These are phyloP conservation scores for Boletus tylopilopsis DNA, from an alignment of 768 basidiomycete genomes.

Conservation along the genomic window DNA sequence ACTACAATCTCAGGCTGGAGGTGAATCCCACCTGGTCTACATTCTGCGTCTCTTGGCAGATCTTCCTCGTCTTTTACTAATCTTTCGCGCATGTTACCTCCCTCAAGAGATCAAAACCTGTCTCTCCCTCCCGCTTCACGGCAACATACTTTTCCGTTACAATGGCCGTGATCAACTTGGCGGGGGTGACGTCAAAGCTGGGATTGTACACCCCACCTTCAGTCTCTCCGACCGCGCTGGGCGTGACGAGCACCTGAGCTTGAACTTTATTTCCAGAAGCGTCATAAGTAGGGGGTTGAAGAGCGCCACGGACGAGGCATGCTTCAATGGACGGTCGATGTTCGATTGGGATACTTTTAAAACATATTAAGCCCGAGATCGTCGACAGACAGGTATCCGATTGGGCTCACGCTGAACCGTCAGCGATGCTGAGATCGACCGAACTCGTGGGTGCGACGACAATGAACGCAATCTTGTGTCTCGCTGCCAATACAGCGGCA, in stretches of 20 bases:
- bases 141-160: constrained; percentile 96
- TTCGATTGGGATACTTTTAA: constrained; percentile 80
- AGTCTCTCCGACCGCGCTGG: constrained; percentile 41
- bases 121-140: constrained; percentile 55
- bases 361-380: neutral
- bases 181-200: constrained; percentile 95
- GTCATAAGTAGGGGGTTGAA: constrained; percentile 49
- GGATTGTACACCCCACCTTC: constrained; percentile 70
- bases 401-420: constrained; percentile 53
- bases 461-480: constrained; percentile 87
- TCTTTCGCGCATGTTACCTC: constrained; percentile 22
- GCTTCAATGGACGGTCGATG: constrained; percentile 87
- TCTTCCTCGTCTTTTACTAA: neutral
- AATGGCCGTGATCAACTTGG: constrained; percentile 88
- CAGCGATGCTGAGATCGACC: constrained; percentile 74
- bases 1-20: neutral
- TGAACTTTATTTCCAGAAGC: constrained; percentile 50
- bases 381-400: neutral
- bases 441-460: constrained; percentile 93
- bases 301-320: constrained; percentile 78
- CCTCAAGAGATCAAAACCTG: constrained; percentile 57
- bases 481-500: constrained; percentile 85
- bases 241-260: constrained; percentile 82
- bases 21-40: neutral
- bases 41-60: too few species aligned